These are phyloP conservation scores for Acrasis kona DNA, from an alignment of 78 protist species.

Conservation along the genomic window DNA sequence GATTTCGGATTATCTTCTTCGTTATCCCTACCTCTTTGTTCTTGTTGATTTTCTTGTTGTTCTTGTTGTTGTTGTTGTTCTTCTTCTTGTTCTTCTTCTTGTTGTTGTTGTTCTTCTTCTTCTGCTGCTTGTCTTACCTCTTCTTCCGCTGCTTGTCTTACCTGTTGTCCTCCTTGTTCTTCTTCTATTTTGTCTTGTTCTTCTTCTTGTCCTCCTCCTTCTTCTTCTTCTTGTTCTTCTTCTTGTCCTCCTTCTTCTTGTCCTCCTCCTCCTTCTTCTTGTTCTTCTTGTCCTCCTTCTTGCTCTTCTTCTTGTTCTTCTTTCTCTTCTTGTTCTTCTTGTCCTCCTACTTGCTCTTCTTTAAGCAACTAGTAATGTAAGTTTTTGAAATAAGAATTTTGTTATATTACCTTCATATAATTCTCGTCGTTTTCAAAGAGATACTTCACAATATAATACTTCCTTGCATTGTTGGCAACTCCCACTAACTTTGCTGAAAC, in stretches of 20 bases:
- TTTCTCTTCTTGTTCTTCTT: background rate
- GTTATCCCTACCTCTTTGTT: background rate
- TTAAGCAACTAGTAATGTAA: background rate
- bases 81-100: background rate
- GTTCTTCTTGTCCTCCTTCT: background rate
- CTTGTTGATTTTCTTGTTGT: background rate
- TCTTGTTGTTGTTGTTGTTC: background rate
- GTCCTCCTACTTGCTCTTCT: background rate
- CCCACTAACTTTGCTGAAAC: no score
- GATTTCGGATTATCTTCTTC: background rate
- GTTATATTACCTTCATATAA: no score
- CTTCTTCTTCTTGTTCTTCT: background rate
- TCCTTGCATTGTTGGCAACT: no score
- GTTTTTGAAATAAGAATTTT: no score
- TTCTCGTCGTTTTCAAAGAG: background rate
- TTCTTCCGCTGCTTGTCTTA: background rate
- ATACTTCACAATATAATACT: no score
- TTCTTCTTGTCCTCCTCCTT: background rate
- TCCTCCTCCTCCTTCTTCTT: background rate
- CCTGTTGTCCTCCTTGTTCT: background rate
- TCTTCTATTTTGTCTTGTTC: background rate
- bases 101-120: background rate
- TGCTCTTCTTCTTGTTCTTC: background rate
- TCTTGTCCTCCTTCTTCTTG: background rate
- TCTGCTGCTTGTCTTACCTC: background rate